phyloP scores from a whole-genome alignment of 2,329 filamentous ascomycete genomes.

The Alternaria novae-zelandiae region DNA sequence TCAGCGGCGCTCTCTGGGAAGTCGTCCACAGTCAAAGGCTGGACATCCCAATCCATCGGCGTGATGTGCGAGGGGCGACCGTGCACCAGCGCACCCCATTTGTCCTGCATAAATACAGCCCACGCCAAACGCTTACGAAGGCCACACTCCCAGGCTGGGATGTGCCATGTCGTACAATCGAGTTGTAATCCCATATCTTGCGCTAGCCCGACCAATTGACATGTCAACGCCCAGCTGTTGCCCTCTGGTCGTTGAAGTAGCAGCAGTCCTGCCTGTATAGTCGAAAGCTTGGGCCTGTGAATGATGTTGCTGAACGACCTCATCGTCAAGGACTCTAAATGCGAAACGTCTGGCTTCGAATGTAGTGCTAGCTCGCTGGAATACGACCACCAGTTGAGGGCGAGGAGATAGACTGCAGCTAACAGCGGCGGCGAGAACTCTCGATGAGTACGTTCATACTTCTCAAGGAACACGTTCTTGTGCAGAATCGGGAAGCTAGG shows the following conservation, averaged over 20 bases:
- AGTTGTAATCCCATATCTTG: constrained; percentile 54
- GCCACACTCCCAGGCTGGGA: constrained; percentile 68
- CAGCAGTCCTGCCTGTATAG: constrained; percentile 49
- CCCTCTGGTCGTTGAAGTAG: constrained; percentile 47
- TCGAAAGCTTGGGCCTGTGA: constrained; percentile 50
- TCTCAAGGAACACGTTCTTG: constrained; percentile 67
- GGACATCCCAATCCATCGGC: constrained; percentile 63
- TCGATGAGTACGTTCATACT: constrained; percentile 63
- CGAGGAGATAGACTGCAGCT: constrained; percentile 67
- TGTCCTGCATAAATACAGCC: constrained; percentile 71
- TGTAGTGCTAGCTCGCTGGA: constrained; percentile 59
- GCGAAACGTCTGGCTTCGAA: constrained; percentile 51
- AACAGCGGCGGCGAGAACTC: constrained; percentile 66
- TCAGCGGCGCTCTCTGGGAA: constrained; percentile 49
- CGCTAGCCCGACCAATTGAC: constrained; percentile 47
- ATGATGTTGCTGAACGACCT: constrained; percentile 47
- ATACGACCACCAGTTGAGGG: constrained; percentile 67
- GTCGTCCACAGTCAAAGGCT: constrained; percentile 52
- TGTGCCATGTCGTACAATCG: constrained; percentile 67
- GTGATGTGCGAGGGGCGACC: constrained; percentile 64
- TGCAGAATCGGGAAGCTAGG: constrained; percentile 66
- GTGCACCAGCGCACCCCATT: constrained; percentile 65
- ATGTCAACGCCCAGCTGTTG: constrained; percentile 41
- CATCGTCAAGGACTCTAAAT: constrained; percentile 44
- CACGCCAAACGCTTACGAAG: constrained; percentile 67